Evolutionary conservation across 1,139 yeast genomes (phyloP).

Genomic region (Pichia sp.): DNA sequence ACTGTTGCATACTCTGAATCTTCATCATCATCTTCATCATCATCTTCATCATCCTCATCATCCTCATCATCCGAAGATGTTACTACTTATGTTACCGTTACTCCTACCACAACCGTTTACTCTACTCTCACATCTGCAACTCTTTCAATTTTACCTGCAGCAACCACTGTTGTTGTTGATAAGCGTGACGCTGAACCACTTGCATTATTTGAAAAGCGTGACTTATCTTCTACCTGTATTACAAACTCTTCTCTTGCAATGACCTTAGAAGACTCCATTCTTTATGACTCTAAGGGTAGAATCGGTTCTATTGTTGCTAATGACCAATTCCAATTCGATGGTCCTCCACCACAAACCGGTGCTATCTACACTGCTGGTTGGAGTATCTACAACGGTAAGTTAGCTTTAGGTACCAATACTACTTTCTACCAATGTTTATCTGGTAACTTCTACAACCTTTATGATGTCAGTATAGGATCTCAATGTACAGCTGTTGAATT

Average conservation of each 20-base stretch:
- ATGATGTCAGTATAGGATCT: slow-evolving; percentile 61
- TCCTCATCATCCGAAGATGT: slow-evolving; percentile 33
- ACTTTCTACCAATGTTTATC: slow-evolving; percentile 75
- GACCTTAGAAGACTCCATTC: slow-evolving; percentile 49
- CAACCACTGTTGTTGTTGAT: slow-evolving; percentile 32
- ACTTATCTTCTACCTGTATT: slow-evolving; percentile 41
- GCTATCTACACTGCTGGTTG: slow-evolving; percentile 83
- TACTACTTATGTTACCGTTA: slow-evolving; percentile 44
- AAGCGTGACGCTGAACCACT: slow-evolving; percentile 26
- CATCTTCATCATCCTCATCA: slow-evolving; percentile 22
- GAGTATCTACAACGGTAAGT: slow-evolving; percentile 66
- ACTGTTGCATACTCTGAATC: slow-evolving; percentile 6
- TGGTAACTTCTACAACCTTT: slow-evolving; percentile 77
- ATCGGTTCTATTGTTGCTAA: slow-evolving; percentile 78
- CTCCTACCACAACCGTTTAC: slow-evolving; percentile 40
- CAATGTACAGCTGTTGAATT: slow-evolving; percentile 68
- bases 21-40: slow-evolving; percentile 11
- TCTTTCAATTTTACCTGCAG: slow-evolving; percentile 27
- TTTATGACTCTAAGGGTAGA: slow-evolving; percentile 64
- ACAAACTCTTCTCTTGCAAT: slow-evolving; percentile 51
- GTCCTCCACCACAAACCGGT: slow-evolving; percentile 91
- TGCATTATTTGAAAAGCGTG: slow-evolving; percentile 30
- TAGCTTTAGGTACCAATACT: slow-evolving; percentile 62
- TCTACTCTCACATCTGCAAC: slow-evolving; percentile 26
- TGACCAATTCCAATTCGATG: slow-evolving; percentile 86